phyloP scores from a whole-genome alignment of 768 basidiomycete species.

The Naematelia encephala region DNA sequence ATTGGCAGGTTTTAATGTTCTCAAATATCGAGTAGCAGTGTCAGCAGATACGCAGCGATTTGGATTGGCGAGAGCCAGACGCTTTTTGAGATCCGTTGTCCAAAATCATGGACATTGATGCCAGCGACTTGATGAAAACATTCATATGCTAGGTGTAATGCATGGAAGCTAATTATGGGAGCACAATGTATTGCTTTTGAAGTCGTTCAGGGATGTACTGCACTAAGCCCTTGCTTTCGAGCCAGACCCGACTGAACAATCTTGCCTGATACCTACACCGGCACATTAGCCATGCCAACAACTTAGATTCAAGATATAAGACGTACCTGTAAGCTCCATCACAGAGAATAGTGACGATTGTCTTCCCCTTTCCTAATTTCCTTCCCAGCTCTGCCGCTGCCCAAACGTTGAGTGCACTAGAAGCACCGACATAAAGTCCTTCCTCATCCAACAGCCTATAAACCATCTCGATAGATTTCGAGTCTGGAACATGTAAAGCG shows the following conservation, averaged over 20 bases:
- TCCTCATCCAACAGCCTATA: slow-evolving; percentile 88
- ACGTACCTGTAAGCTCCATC: slow-evolving; percentile 88
- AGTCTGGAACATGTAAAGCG: slow-evolving; percentile 80
- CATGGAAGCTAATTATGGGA: slow-evolving; percentile 50
- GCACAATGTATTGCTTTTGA: slow-evolving; percentile 76
- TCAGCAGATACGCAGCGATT: too few species aligned
- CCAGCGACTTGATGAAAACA: too few species aligned
- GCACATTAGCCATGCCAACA: not conserved
- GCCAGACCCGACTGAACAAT: slow-evolving; percentile 83
- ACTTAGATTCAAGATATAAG: not conserved
- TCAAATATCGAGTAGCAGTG: too few species aligned
- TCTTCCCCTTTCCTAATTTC: slow-evolving; percentile 76
- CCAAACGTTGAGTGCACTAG: slow-evolving; percentile 89
- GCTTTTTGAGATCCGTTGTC: too few species aligned
- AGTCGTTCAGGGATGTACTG: slow-evolving; percentile 76
- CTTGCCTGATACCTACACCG: not conserved
- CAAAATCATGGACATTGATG: too few species aligned
- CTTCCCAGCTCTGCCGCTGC: slow-evolving; percentile 84
- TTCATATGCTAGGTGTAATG: too few species aligned
- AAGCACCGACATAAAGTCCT: slow-evolving; percentile 91
- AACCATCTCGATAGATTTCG: slow-evolving; percentile 86
- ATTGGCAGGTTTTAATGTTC: not conserved
- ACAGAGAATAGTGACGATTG: slow-evolving; percentile 80
- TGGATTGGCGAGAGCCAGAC: too few species aligned
- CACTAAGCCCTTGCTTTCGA: slow-evolving; percentile 72